phyloP scores from a whole-genome alignment of 2,329 filamentous ascomycete species.

The Aureobasidium sp. region DNA sequence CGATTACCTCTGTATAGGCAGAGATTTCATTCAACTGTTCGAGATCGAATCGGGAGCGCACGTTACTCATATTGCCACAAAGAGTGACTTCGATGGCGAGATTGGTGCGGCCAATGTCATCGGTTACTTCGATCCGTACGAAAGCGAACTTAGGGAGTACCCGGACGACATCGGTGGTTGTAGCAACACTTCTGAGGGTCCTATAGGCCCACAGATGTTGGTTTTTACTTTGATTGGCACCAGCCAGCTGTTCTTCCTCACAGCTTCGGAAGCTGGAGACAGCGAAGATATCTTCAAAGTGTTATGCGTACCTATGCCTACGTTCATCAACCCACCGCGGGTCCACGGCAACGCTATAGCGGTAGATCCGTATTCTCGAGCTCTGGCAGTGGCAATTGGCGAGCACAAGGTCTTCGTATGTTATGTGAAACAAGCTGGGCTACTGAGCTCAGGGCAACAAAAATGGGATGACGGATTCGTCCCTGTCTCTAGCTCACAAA shows the following conservation, averaged over 20 bases:
- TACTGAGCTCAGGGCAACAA: neutral
- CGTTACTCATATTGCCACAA: constrained; percentile 66
- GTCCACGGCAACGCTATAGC: constrained; percentile 59
- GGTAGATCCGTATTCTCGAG: constrained; percentile 62
- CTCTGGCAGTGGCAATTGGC: constrained; percentile 60
- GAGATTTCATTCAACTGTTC: constrained; percentile 71
- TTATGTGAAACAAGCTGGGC: constrained; percentile 27
- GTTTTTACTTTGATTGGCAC: constrained; percentile 62
- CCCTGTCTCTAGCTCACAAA: constrained; percentile 50
- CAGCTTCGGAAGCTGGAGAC: constrained; percentile 41
- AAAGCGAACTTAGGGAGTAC: constrained; percentile 29
- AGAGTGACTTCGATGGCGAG: constrained; percentile 66
- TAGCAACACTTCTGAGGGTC: neutral
- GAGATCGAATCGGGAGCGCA: constrained; percentile 54
- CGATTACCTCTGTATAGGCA: constrained; percentile 80
- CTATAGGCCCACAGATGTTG: constrained; percentile 65
- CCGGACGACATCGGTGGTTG: constrained; percentile 15
- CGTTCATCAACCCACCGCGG: constrained; percentile 43
- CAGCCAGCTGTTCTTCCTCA: constrained; percentile 69
- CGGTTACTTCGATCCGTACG: constrained; percentile 37
- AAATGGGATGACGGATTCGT: constrained; percentile 1
- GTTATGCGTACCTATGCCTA: constrained; percentile 46
- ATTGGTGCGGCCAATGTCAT: constrained; percentile 75
- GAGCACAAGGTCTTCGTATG: constrained; percentile 64
- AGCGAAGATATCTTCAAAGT: constrained; percentile 47